phyloP scores from a whole-genome alignment of 148 eudicot species.

The Silene conica region DNA sequence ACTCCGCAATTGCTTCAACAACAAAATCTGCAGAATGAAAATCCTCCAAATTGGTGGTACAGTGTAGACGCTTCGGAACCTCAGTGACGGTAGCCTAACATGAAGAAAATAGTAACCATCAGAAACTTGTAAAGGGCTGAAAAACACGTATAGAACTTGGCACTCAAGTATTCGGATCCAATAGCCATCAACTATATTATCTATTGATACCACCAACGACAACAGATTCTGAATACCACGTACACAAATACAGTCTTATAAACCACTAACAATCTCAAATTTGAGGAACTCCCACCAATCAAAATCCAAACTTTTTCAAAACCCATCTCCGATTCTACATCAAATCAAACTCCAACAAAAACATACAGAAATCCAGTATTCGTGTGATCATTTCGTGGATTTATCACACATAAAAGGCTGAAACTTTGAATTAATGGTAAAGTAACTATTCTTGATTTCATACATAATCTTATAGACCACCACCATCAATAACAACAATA shows the following conservation, averaged over 20 bases:
- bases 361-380: not conserved
- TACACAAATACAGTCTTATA: not conserved
- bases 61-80: constrained; percentile 45
- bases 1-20: constrained; percentile 85
- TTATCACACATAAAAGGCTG: not conserved
- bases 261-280: not conserved
- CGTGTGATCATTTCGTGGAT: not conserved
- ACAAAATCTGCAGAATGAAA: constrained; percentile 62
- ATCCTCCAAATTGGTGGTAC: constrained; percentile 62
- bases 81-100: constrained; percentile 36
- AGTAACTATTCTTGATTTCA: no score
- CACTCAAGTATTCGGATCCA: not conserved
- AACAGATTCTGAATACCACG: not conserved
- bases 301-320: not conserved
- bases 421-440: not conserved
- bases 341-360: not conserved
- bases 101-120: not conserved
- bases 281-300: not conserved
- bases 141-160: not conserved
- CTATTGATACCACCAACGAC: no score
- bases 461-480: no score
- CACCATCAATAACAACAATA: no score
- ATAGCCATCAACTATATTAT: no score
- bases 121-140: not conserved
- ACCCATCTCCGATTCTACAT: not conserved